A percentile compares a stretch with the other conserved stretches of the same genome.
Conservation (phyloP, 2,329 filamentous ascomycete species). For the Botrytis elliptica region DNA sequence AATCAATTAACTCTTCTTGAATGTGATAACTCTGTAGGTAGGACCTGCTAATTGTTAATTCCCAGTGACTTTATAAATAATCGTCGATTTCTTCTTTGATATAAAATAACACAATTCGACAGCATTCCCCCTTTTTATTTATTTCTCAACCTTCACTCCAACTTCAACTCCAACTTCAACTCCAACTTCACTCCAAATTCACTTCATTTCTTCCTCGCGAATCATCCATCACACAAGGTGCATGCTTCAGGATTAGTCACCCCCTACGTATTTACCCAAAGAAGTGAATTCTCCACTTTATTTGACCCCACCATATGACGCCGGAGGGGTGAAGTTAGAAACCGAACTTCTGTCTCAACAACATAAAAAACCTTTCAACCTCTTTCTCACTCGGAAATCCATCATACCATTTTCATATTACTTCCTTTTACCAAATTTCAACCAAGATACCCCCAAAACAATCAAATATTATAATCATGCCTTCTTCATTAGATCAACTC, state of each 20-base stretch:
- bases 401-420: constrained; percentile 11
- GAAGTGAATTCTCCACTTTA: neutral
- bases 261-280: neutral
- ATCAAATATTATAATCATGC: constrained; percentile 55
- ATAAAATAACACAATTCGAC: neutral
- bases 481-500: constrained; percentile 91
- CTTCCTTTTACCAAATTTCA: constrained; percentile 13
- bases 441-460: constrained; percentile 27
- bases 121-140: neutral
- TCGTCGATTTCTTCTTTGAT: neutral
- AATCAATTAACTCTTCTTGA: neutral
- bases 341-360: constrained; percentile 3
- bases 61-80: neutral
- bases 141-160: constrained; percentile 1
- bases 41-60: neutral
- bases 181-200: neutral
- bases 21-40: neutral
- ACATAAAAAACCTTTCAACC: constrained; percentile 21
- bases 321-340: constrained; percentile 12
- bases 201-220: neutral
- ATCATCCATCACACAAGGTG: neutral
- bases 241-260: neutral
- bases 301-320: constrained; percentile 17
- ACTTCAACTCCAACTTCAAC: neutral
- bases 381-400: neutral